Evolutionary conservation across 805 yeast species (phyloP).

Genomic region (Hanseniaspora occidentalis): DNA sequence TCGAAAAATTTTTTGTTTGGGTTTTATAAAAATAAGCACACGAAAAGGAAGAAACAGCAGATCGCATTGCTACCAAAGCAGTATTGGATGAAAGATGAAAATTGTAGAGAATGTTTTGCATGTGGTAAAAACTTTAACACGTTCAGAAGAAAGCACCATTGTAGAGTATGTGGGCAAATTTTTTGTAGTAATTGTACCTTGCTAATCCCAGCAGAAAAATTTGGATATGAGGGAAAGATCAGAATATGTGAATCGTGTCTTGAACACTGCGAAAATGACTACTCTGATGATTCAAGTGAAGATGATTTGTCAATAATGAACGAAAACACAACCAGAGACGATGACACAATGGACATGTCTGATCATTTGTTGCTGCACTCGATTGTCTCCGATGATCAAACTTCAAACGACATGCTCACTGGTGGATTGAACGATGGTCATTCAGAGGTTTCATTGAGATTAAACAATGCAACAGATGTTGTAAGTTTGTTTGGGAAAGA

Average conservation of each 20-base stretch:
- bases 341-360: slow-evolving; percentile 1
- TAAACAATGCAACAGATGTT: slow-evolving; percentile 20
- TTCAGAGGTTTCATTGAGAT: neutral
- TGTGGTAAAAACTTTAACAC: slow-evolving; percentile 76
- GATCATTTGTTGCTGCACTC: slow-evolving; percentile 1
- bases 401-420: slow-evolving; percentile 1
- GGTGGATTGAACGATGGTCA: neutral
- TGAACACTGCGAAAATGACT: slow-evolving; percentile 37
- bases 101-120: slow-evolving; percentile 75
- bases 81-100: slow-evolving; percentile 95
- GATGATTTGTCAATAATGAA: slow-evolving; percentile 25
- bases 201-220: slow-evolving; percentile 51
- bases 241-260: slow-evolving; percentile 69
- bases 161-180: slow-evolving; percentile 92
- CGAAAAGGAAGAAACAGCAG: slow-evolving; percentile 8
- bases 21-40: slow-evolving; percentile 22
- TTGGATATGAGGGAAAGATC: slow-evolving; percentile 55
- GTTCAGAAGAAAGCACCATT: slow-evolving; percentile 85
- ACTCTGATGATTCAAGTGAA: slow-evolving; percentile 62
- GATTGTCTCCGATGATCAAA: slow-evolving; percentile 3
- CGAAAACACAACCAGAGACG: slow-evolving; percentile 1
- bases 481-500: slow-evolving; percentile 24
- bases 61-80: slow-evolving; percentile 35
- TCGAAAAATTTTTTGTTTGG: slow-evolving; percentile 32
- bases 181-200: slow-evolving; percentile 78